phyloP scores from a whole-genome alignment of 140 eudicot species.

The Ambrosia hybrid region DNA sequence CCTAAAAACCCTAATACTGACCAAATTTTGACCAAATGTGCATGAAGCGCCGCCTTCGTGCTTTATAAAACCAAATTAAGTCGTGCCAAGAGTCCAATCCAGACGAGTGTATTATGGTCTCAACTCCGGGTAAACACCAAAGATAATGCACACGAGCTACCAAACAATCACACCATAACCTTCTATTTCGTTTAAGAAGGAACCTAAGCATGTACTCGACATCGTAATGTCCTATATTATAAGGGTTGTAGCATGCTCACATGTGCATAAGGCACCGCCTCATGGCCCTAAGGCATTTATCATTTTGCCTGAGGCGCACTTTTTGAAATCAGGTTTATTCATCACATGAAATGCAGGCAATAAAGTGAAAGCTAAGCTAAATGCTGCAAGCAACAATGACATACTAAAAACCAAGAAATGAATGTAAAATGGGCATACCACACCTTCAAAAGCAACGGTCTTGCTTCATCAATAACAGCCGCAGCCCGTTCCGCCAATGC shows the following conservation, averaged over 20 bases:
- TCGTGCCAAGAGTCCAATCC: not conserved
- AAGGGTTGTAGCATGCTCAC: not conserved
- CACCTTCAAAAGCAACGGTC: conserved; percentile 82
- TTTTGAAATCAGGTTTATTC: too few species aligned
- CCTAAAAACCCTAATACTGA: too few species aligned
- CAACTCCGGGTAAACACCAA: not conserved
- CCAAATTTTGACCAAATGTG: too few species aligned
- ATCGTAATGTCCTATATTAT: not conserved
- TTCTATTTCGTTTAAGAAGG: too few species aligned
- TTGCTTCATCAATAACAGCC: conserved; percentile 72
- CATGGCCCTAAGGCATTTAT: too few species aligned
- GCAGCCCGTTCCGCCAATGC: conserved; percentile 68
- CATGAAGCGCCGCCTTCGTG: too few species aligned
- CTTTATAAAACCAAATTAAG: too few species aligned
- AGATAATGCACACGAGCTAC: not conserved
- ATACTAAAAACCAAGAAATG: not conserved
- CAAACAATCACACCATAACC: not conserved
- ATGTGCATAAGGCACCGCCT: too few species aligned
- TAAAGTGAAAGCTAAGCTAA: conserved; percentile 11
- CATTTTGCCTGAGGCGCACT: too few species aligned
- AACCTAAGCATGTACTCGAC: too few species aligned
- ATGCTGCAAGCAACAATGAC: not conserved
- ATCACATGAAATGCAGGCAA: not conserved
- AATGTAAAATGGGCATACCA: conserved; percentile 27
- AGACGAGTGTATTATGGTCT: not conserved